Evolutionary conservation across 2,329 filamentous ascomycete genomes (phyloP), one percentile per base, ranked within the genome.

Genomic region (Clonostachys rosea): DNA sequence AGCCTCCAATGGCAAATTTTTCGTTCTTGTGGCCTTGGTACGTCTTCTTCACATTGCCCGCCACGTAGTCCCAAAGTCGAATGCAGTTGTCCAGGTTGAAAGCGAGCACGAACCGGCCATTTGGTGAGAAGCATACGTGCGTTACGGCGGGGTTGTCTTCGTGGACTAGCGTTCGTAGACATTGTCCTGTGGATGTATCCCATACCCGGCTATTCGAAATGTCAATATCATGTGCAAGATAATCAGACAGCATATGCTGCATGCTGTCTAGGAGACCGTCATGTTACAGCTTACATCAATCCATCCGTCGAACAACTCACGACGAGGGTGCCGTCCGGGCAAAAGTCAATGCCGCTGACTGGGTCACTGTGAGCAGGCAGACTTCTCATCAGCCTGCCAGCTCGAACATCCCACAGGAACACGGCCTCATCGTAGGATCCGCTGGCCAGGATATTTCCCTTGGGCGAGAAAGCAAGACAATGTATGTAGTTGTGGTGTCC

Each of bases 401-500:
- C 89, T 13, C 94, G 80, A 13, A 97, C 89, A 65, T 99, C 94
- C 94, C 94, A 99, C 6, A 99, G 69, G 54, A 96, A 96, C 0
- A 99, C 90, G 5, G 94, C 94, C 71, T 99, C 94, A 56, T 99
- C 94, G 67, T 96, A 97, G 53, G 89, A 95, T 12, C 94, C 94
- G 54, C 89, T 95, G 14, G 91, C 94, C 34, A 99, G 79, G 62
- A 97, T 96, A 61, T 99, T 99, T 20, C 94, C 94, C 65, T 96
- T 97, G 2, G 94, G 94, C n/a, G 89, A 92, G 66, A 97, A 97
- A 6, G 91, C 91, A 34, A 99, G 75, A 44, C 87, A 90, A 68
- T 95, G 96, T 34, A 99, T 86, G 66, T 97, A 97, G 67, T 95
- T 97, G 66, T 96, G 91, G 59, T 99, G 94, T 3, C 94, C 92